Percentiles rank a stretch among this genome's conserved stretches.
phyloP scores from a whole-genome alignment of 2,329 filamentous ascomycete genomes.

The Pseudocercospora fuligena region DNA sequence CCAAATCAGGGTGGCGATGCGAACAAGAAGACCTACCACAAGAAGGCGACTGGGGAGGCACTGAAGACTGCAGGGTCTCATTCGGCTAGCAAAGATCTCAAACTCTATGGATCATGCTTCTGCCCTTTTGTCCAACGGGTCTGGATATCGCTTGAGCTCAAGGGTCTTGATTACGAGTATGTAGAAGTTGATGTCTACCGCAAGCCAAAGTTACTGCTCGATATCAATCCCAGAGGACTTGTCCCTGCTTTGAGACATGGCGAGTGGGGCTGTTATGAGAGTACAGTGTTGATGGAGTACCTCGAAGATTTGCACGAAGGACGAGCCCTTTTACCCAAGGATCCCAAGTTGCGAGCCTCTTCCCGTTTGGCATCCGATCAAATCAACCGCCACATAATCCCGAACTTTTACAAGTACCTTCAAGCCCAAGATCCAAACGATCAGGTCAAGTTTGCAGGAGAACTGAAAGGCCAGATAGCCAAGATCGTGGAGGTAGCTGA shows the following conservation, averaged over 20 bases:
- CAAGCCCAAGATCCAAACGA: constrained; percentile 65
- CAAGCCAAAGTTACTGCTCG: constrained; percentile 71
- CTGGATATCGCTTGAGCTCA: constrained; percentile 85
- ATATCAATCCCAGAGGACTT: constrained; percentile 75
- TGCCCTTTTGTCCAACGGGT: constrained; percentile 87
- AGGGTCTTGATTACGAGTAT: constrained; percentile 80
- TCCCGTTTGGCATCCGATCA: constrained; percentile 82
- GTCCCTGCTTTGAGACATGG: constrained; percentile 79
- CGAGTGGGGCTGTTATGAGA: constrained; percentile 83
- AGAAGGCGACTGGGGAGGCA: constrained; percentile 73
- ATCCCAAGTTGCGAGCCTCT: constrained; percentile 71
- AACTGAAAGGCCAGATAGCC: constrained; percentile 69
- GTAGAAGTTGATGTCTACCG: constrained; percentile 82
- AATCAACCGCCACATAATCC: constrained; percentile 77
- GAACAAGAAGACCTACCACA: constrained; percentile 68
- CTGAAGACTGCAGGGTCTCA: constrained; percentile 72
- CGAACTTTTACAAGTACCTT: constrained; percentile 74
- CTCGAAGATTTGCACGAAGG: constrained; percentile 73
- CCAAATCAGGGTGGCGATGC: constrained; percentile 55
- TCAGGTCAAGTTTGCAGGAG: constrained; percentile 63
- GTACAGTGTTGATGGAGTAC: constrained; percentile 83
- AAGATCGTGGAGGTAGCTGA: constrained; percentile 64
- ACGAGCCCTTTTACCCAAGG: constrained; percentile 66
- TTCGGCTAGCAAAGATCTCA: constrained; percentile 70
- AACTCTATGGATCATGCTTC: constrained; percentile 82